Base-by-base conservation (phyloP, 2,329 filamentous ascomycete species). In the Paramyrothecium roridum region DNA sequence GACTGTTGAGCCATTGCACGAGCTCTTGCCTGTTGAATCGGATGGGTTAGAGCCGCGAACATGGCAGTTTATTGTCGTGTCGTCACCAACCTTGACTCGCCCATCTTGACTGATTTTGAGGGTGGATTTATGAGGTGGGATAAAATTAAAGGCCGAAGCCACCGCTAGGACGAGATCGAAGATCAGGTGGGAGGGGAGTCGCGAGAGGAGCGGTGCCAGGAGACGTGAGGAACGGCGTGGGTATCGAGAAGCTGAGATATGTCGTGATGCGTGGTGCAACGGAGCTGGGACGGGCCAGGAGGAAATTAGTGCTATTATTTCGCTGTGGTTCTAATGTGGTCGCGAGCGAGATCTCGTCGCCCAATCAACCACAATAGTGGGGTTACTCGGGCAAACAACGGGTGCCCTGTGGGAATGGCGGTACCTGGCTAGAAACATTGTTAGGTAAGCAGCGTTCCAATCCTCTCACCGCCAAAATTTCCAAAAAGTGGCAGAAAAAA, bases 1-100 rank as follows among this genome's bases (percentile, higher is more conserved):
- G 89, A 82, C 90, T 93, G 82, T 99, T 99, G 64, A 98, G 81
- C 95, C 95, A 99, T 78, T 87, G 84, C 66, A 99, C 82, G 66
- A 99, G 86, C 80, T 99, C 95, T 79, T 99, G 95, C 81, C 95
- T 98, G 67, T 56, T 61, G 33, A 56, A 54, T n/a, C 49, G 21
- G n/a, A 20, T 13, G 33, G 23, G 60, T 67, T 50, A 67, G 66
- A 30, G 54, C 37, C 37, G 50, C 22, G 26, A 12, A 40, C 52
- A 43, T 52, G 26, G 48, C 33, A 40, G 16, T 26, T n/a, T 40
- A 30, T 46, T 55, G 50, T 16, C 49, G 54, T 22, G 53, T 54
- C 34, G 60, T 46, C 54, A 71, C 74, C 57, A 62, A 78, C 76
- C 76, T 74, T 63, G 76, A 78, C 71, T 78, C 76, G 68, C 76